A percentile compares a stretch with the other conserved stretches of the same genome.
Conservation (phyloP, 2,329 filamentous ascomycete species). For the Scedosporium aurantiacum region DNA sequence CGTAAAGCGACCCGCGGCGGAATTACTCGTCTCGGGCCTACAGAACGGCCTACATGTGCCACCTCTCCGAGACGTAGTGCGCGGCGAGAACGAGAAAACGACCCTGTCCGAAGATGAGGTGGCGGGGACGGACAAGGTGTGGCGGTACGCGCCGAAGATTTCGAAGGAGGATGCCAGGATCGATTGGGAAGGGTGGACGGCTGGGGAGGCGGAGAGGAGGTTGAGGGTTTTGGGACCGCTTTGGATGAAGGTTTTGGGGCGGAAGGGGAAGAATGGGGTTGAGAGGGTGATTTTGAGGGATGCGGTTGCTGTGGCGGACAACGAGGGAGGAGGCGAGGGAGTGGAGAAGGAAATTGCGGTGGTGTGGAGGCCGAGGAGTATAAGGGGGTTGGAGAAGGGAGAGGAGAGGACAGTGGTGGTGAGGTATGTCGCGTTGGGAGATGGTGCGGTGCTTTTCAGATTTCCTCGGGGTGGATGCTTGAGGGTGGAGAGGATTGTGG, state of each 20-base stretch:
- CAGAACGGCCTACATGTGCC: conserved; percentile 52
- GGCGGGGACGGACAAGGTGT: conserved; percentile 10
- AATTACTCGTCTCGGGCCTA: conserved; percentile 59
- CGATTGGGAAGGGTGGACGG: conserved; percentile 42
- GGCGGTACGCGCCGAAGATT: conserved; percentile 61
- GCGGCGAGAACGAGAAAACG: no score
- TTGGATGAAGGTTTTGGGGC: conserved; percentile 39
- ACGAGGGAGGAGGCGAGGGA: not conserved
- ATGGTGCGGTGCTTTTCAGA: not conserved
- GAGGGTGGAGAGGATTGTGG: not conserved
- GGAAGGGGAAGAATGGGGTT: not conserved
- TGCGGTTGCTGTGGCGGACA: not conserved
- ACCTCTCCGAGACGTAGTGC: conserved; percentile 29
- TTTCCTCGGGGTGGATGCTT: not conserved
- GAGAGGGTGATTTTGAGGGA: conserved; percentile 4
- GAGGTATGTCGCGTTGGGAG: not conserved
- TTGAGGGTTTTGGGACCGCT: conserved; percentile 52
- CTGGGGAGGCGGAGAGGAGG: conserved; percentile 42
- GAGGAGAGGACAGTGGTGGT: not conserved
- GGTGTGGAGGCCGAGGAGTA: not conserved
- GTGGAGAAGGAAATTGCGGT: not conserved
- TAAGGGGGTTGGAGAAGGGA: not conserved
- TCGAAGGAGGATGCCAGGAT: conserved; percentile 51
- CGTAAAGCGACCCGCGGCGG: conserved; percentile 54
- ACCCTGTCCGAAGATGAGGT: conserved; percentile 13